Conservation (phyloP, 2,329 filamentous ascomycete genomes). For the Apiospora rasikravindrae region DNA sequence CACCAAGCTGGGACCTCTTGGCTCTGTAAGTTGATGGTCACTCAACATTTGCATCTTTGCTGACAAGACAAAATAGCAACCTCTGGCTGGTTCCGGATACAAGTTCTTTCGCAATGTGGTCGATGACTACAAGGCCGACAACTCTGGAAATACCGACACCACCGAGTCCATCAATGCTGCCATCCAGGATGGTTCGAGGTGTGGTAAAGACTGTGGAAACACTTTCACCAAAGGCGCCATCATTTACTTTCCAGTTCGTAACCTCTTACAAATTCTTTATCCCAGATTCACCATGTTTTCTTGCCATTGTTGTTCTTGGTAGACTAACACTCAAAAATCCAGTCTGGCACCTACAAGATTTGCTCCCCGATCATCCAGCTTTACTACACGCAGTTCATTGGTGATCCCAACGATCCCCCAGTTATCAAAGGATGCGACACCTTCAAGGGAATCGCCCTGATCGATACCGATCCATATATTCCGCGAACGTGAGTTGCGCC, state of each 20-base stretch:
- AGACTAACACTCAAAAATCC: neutral
- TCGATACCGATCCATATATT: conserved; percentile 27
- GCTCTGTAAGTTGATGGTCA: neutral
- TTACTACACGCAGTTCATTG: conserved; percentile 49
- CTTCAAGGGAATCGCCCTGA: conserved; percentile 49
- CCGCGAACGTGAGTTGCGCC: neutral
- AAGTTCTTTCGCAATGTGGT: conserved; percentile 62
- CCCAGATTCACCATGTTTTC: neutral
- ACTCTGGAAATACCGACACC: conserved; percentile 35
- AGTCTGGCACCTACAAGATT: conserved; percentile 26
- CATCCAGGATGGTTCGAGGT: conserved; percentile 20
- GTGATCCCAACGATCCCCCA: conserved; percentile 56
- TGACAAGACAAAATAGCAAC: neutral
- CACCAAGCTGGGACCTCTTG: neutral
- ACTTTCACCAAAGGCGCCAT: conserved; percentile 24
- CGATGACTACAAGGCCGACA: conserved; percentile 53
- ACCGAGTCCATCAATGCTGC: conserved; percentile 26
- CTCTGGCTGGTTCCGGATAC: conserved; percentile 43
- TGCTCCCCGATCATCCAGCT: conserved; percentile 20
- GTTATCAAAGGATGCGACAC: conserved; percentile 61
- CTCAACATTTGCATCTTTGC: neutral
- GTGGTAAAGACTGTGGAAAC: conserved; percentile 23
- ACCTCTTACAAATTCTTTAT: neutral
- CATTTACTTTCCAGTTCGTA: conserved; percentile 27
- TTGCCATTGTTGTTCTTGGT: neutral